A percentile compares a stretch with the other conserved stretches of the same genome.
Evolutionary conservation across 805 yeast species (phyloP).

Genomic region (Clavispora asparagi): DNA sequence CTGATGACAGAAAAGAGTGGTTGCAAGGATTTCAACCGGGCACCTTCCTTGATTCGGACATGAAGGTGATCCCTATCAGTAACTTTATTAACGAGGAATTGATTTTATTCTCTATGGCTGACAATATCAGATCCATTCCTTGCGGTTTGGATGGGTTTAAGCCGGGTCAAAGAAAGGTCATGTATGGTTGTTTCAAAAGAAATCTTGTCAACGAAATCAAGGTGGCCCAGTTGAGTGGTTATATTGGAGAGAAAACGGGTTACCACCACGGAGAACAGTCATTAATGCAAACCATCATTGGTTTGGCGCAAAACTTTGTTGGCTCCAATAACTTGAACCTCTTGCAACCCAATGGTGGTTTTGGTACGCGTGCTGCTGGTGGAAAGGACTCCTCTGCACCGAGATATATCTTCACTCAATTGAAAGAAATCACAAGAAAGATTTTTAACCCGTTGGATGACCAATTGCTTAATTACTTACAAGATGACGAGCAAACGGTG

Average conservation of each 20-base stretch:
- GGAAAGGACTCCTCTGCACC: slow-evolving; percentile 99
- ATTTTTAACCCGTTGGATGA: slow-evolving; percentile 79
- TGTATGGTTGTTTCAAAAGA: slow-evolving; percentile 82
- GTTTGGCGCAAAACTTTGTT: slow-evolving; percentile 90
- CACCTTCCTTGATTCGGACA: slow-evolving; percentile 77
- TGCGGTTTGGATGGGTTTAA: slow-evolving; percentile 91
- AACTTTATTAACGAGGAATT: slow-evolving; percentile 94
- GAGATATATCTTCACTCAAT: slow-evolving; percentile 89
- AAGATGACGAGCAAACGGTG: slow-evolving; percentile 89
- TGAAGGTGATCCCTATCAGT: slow-evolving; percentile 76
- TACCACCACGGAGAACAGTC: slow-evolving; percentile 96
- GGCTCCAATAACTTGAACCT: slow-evolving; percentile 88
- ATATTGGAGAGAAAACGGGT: slow-evolving; percentile 81
- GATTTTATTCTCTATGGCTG: slow-evolving; percentile 94
- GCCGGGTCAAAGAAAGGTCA: slow-evolving; percentile 94
- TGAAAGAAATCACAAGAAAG: slow-evolving; percentile 67
- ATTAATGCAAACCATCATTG: slow-evolving; percentile 82
- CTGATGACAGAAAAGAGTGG: slow-evolving; percentile 98
- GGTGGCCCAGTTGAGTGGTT: slow-evolving; percentile 87
- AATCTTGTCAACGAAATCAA: slow-evolving; percentile 74
- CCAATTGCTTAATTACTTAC: slow-evolving; percentile 69
- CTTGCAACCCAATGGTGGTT: slow-evolving; percentile 87
- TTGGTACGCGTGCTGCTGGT: slow-evolving; percentile 94
- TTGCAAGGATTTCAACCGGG: slow-evolving; percentile 87
- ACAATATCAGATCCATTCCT: slow-evolving; percentile 92